Evolutionary conservation across 768 basidiomycete species (phyloP).

Genomic region (Kwoniella sp.): DNA sequence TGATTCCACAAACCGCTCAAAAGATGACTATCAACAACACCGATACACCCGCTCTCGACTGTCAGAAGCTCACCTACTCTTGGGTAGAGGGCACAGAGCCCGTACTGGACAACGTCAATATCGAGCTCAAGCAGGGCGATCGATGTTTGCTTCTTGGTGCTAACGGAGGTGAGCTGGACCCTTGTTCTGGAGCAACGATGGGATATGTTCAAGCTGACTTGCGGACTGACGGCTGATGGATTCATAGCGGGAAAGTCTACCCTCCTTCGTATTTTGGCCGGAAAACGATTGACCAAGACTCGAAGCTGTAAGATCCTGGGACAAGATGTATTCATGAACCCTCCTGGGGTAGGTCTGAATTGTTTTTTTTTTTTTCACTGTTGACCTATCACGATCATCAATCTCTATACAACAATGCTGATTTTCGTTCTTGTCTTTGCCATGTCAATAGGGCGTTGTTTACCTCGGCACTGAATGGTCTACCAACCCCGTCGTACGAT

Average conservation of each 20-base stretch:
- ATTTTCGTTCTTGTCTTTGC: constrained; percentile 10
- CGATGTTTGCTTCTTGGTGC: constrained; percentile 87
- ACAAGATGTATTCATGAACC: constrained; percentile 84
- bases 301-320: constrained; percentile 72
- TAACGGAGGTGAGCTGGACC: constrained; percentile 74
- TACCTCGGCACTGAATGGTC: constrained; percentile 98
- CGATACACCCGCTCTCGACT: constrained; percentile 31
- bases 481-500: constrained; percentile 92
- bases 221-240: background rate
- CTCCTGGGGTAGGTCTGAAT: constrained; percentile 63
- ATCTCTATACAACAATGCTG: background rate
- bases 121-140: constrained; percentile 72
- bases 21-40: background rate
- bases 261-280: constrained; percentile 87
- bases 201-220: constrained; percentile 4
- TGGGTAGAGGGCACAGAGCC: constrained; percentile 35
- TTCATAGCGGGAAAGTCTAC: constrained; percentile 82
- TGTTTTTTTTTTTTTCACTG: constrained; percentile 12
- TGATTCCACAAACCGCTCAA: no score
- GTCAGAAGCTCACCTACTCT: constrained; percentile 35
- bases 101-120: constrained; percentile 64
- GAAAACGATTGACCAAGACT: constrained; percentile 74
- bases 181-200: no score
- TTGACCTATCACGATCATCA: no score
- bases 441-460: constrained; percentile 63